phyloP scores from a whole-genome alignment of 306 rosid genomes.

The Sicyos baderoa region DNA sequence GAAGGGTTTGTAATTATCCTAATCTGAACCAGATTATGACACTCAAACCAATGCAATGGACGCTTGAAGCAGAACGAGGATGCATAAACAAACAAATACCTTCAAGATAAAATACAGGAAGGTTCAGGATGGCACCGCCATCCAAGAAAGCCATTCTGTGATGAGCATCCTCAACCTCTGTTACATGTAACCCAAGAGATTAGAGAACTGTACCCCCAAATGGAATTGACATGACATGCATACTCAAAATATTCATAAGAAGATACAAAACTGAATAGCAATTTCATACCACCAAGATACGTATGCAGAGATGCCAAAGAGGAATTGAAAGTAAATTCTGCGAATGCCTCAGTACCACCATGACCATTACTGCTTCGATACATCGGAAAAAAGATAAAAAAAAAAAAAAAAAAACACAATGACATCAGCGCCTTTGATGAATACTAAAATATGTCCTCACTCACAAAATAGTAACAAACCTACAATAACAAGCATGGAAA shows the following conservation, averaged over 20 bases:
- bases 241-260: neutral
- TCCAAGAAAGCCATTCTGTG: constrained; percentile 71
- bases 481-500: neutral
- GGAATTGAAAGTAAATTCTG: constrained; percentile 44
- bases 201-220: constrained; percentile 8
- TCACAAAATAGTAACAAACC: neutral
- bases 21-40: neutral
- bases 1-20: neutral
- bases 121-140: constrained; percentile 52
- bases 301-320: constrained; percentile 63
- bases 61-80: constrained; percentile 6
- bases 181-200: constrained; percentile 16
- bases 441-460: neutral
- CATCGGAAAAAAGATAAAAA: constrained; percentile 1
- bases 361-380: constrained; percentile 26
- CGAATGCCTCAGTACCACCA: constrained; percentile 25
- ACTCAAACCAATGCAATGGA: neutral
- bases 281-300: constrained; percentile 75
- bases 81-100: constrained; percentile 33
- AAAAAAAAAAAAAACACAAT: neutral
- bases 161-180: constrained; percentile 92
- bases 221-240: neutral
- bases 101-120: constrained; percentile 73
- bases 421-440: constrained; percentile 6
- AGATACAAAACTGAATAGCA: neutral